These are phyloP conservation scores for Hymenoscyphus scutula DNA, from an alignment of 2,329 filamentous ascomycete species.

Conservation along the genomic window DNA sequence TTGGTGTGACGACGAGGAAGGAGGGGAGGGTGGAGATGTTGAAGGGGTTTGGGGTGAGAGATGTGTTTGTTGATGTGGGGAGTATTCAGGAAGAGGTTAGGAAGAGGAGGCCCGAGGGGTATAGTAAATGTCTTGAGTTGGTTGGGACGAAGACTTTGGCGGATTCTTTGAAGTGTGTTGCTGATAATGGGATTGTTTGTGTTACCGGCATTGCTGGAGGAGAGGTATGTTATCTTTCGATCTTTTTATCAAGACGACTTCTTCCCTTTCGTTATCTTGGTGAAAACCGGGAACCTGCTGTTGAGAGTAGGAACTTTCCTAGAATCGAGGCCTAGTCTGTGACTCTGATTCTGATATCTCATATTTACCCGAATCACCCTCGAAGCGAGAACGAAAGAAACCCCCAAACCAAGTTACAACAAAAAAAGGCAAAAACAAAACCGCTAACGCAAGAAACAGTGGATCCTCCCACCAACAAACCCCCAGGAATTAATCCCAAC, in stretches of 20 bases:
- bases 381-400: neutral
- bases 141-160: slow-evolving; percentile 43
- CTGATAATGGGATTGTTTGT: slow-evolving; percentile 42
- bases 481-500: slow-evolving; percentile 45
- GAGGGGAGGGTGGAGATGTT: slow-evolving; percentile 39
- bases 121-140: slow-evolving; percentile 48
- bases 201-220: slow-evolving; percentile 40
- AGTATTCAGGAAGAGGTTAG: slow-evolving; percentile 39
- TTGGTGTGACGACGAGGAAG: slow-evolving; percentile 43
- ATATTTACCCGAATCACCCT: too few relatives aligned
- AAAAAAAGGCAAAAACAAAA: neutral
- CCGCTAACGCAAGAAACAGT: slow-evolving; percentile 24
- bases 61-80: slow-evolving; percentile 46
- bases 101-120: slow-evolving; percentile 29
- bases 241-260: too few relatives aligned
- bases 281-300: too few relatives aligned
- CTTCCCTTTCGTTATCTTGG: too few relatives aligned
- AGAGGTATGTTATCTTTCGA: slow-evolving; percentile 7
- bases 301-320: too few relatives aligned
- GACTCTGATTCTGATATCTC: too few relatives aligned
- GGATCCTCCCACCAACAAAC: slow-evolving; percentile 39
- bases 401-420: too few relatives aligned
- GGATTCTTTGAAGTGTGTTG: slow-evolving; percentile 44
- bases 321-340: too few relatives aligned
- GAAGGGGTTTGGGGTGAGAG: slow-evolving; percentile 41